These are phyloP conservation scores for Apiospora kogelbergensis DNA, from an alignment of 2,329 filamentous ascomycete genomes.

Conservation along the genomic window DNA sequence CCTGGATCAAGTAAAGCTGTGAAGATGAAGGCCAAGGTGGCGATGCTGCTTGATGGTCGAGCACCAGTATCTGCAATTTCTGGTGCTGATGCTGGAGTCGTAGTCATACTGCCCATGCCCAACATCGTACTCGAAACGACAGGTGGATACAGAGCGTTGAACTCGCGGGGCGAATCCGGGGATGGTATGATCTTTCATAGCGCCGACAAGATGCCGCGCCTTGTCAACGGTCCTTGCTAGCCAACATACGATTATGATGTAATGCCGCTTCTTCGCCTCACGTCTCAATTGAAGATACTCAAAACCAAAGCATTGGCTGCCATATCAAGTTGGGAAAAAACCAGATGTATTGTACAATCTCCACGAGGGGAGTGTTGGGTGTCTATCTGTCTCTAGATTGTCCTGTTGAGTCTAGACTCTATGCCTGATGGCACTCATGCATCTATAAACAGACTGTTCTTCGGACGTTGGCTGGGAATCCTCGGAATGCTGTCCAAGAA, in stretches of 20 bases:
- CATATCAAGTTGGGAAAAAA: constrained; percentile 14
- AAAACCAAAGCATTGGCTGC: background rate
- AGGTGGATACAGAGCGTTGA: background rate
- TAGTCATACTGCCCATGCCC: no score
- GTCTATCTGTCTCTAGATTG: constrained; percentile 28
- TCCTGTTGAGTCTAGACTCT: constrained; percentile 24
- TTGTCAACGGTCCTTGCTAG: background rate
- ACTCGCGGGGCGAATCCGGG: background rate
- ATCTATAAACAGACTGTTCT: constrained; percentile 18
- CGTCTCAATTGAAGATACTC: background rate
- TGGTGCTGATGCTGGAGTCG: no score
- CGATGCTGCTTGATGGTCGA: no score
- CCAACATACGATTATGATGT: constrained; percentile 1
- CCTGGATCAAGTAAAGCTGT: no score
- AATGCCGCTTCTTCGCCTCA: background rate
- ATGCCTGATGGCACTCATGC: constrained; percentile 14
- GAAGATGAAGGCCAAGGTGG: no score
- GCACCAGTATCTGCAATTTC: no score
- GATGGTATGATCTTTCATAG: background rate
- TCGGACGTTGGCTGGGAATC: constrained; percentile 18
- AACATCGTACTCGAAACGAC: background rate
- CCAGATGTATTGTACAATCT: constrained; percentile 34
- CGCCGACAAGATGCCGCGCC: background rate
- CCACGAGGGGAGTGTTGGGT: constrained; percentile 23
- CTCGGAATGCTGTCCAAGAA: constrained; percentile 18